phyloP scores from a whole-genome alignment of 345 rosid species.

The Pseudoturritis turrita region DNA sequence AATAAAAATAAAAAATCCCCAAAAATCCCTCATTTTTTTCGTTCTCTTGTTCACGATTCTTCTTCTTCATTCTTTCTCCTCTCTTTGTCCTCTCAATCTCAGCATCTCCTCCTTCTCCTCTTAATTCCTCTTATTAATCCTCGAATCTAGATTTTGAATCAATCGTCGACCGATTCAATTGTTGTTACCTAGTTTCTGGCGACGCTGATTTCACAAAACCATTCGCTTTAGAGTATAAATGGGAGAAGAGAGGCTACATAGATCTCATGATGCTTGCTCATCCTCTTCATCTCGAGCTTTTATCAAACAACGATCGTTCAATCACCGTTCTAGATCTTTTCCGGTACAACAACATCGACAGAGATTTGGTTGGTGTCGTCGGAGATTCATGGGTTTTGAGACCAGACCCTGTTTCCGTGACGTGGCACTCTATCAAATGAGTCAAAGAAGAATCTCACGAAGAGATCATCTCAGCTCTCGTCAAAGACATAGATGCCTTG shows the following conservation, averaged over 20 bases:
- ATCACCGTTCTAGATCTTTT: slow-evolving; percentile 53
- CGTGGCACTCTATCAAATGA: slow-evolving; percentile 88
- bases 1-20: no score
- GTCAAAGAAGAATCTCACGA: slow-evolving; percentile 40
- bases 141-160: slow-evolving; percentile 42
- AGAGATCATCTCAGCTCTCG: slow-evolving; percentile 66
- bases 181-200: slow-evolving; percentile 78
- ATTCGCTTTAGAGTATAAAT: slow-evolving; percentile 67
- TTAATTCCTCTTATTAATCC: no score
- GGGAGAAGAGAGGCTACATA: slow-evolving; percentile 89
- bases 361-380: slow-evolving; percentile 78
- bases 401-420: slow-evolving; percentile 56
- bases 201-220: slow-evolving; percentile 64
- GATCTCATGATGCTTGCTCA: slow-evolving; percentile 90
- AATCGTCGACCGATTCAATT: slow-evolving; percentile 69
- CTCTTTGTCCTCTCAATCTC: no score
- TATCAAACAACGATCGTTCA: slow-evolving; percentile 35
- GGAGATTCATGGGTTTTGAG: slow-evolving; percentile 79
- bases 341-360: slow-evolving; percentile 69
- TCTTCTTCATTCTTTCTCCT: no score
- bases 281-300: slow-evolving; percentile 71
- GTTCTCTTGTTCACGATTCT: no score
- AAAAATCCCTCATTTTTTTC: no score
- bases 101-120: no score
- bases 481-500: slow-evolving; percentile 60